Percentiles rank a stretch among this genome's conserved stretches.
Conservation (phyloP, 2,329 filamentous ascomycete species). For the Coleophoma eucalyptorum region DNA sequence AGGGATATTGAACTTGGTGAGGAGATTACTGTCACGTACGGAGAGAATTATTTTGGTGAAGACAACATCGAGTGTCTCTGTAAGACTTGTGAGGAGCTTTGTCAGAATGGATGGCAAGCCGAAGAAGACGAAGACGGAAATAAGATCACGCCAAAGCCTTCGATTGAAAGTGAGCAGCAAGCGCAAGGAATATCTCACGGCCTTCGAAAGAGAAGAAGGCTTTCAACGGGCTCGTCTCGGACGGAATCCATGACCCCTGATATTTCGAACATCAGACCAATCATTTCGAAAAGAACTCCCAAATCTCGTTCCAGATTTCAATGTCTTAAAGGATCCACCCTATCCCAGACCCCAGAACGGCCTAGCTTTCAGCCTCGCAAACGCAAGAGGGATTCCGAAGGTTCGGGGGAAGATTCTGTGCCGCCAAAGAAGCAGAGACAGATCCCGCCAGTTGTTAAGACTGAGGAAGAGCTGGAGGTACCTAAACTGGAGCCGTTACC, state of each 20-base stretch:
- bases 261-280: slow-evolving; percentile 30
- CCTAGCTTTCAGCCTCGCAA: slow-evolving; percentile 14
- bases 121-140: slow-evolving; percentile 33
- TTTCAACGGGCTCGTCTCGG: slow-evolving; percentile 46
- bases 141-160: slow-evolving; percentile 19
- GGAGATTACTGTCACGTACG: slow-evolving; percentile 95
- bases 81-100: slow-evolving; percentile 72
- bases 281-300: slow-evolving; percentile 21
- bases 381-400: slow-evolving; percentile 15
- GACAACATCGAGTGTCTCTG: slow-evolving; percentile 95
- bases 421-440: slow-evolving; percentile 6
- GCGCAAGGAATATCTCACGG: slow-evolving; percentile 40
- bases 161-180: slow-evolving; percentile 22
- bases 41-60: slow-evolving; percentile 92
- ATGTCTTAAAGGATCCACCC: slow-evolving; percentile 12
- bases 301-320: slow-evolving; percentile 19
- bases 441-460: slow-evolving; percentile 9
- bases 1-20: slow-evolving; percentile 81
- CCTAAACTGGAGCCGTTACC: slow-evolving; percentile 1
- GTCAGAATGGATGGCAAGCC: slow-evolving; percentile 79
- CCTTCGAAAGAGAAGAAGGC: slow-evolving; percentile 44
- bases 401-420: neutral
- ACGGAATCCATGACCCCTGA: slow-evolving; percentile 55
- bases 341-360: slow-evolving; percentile 15
- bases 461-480: slow-evolving; percentile 10